Evolutionary conservation across 805 yeast genomes (phyloP).

Genomic region (Ogataea paradorogensis): DNA sequence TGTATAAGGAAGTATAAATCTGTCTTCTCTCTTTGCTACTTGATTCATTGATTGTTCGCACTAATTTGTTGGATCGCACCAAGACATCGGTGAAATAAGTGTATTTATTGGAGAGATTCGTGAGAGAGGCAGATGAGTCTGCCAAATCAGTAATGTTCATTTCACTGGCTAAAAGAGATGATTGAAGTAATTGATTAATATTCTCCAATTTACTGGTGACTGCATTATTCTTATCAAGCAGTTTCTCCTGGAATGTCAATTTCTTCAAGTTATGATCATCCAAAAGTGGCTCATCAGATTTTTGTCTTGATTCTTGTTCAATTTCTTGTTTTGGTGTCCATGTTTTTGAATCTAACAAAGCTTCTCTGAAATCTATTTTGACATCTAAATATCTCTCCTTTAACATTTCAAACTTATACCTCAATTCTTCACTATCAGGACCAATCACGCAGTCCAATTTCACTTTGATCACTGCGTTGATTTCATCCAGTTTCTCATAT

Average conservation of each 20-base stretch:
- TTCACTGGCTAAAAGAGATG: constrained; percentile 51
- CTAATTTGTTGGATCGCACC: constrained; percentile 42
- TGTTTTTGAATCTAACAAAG: constrained; percentile 26
- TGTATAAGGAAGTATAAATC: constrained; percentile 46
- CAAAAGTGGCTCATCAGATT: constrained; percentile 19
- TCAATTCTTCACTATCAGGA: constrained; percentile 1
- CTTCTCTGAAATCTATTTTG: constrained; percentile 26
- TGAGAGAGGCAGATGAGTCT: constrained; percentile 43
- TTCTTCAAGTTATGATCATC: constrained; percentile 28
- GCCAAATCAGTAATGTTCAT: constrained; percentile 46
- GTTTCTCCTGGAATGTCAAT: constrained; percentile 37
- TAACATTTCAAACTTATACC: constrained; percentile 13
- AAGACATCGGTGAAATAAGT: constrained; percentile 41
- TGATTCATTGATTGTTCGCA: constrained; percentile 50
- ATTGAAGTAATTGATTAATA: constrained; percentile 46
- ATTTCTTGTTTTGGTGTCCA: constrained; percentile 19
- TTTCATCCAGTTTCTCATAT: constrained; percentile 19
- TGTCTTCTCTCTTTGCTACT: constrained; percentile 47
- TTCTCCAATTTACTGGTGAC: constrained; percentile 47
- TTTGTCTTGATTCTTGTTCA: constrained; percentile 1
- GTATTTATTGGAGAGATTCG: constrained; percentile 40
- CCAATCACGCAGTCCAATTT: constrained; percentile 10
- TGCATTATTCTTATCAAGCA: constrained; percentile 44
- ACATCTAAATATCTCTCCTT: constrained; percentile 27
- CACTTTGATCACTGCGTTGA: constrained; percentile 14